Base-by-base conservation (phyloP, 768 basidiomycete genomes). In the Mrakia hoshinonis region DNA sequence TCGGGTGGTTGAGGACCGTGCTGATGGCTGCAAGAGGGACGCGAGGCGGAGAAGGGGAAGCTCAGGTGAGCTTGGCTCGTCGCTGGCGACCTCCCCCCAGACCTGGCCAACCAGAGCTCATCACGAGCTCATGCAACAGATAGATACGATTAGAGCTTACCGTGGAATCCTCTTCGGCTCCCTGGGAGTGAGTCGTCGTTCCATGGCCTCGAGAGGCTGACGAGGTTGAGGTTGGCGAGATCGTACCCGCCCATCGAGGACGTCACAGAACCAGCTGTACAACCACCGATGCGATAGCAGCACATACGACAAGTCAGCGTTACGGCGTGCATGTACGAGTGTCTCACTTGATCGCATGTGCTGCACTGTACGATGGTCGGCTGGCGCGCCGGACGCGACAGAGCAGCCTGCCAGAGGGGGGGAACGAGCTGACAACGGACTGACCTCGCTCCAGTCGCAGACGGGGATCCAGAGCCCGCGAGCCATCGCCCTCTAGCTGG, bases 1-100 rank as follows among this genome's bases (percentile, higher is more conserved):
- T 87, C 0, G 94, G 94, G 76, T 89, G 92, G 76, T 93, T 93
- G 65, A 96, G 85, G 34, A 96, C 90, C 22, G 91, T 93, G 11
- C 93, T 94, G 74, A 96, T 93, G 48, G 92, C 94, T 96, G 71
- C 29, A 29, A 4, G n/a, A 51, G 2, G 20, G 48, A 52, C 20
- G 31, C 15, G 43, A 13, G 13, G 55, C 13, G n/a, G 49, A 29
- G 39, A 36, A 1, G 36, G 18, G 15, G 43, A 12, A n/a, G n/a
- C n/a, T n/a, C n/a, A n/a, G 26, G 24, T 29, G 11, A 68, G 43
- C 29, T 12, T 52, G 62, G 67, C 29, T 63, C 34, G 38, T 43
- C 15, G 43, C 15, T 43, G 43, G 43, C 43, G 43, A 43, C 7
- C n/a, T n/a, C n/a, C n/a, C n/a, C n/a, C n/a, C n/a, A n/a, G n/a